These are phyloP conservation scores for Microthlaspi erraticum DNA, from an alignment of 345 rosid species.

Conservation along the genomic window DNA sequence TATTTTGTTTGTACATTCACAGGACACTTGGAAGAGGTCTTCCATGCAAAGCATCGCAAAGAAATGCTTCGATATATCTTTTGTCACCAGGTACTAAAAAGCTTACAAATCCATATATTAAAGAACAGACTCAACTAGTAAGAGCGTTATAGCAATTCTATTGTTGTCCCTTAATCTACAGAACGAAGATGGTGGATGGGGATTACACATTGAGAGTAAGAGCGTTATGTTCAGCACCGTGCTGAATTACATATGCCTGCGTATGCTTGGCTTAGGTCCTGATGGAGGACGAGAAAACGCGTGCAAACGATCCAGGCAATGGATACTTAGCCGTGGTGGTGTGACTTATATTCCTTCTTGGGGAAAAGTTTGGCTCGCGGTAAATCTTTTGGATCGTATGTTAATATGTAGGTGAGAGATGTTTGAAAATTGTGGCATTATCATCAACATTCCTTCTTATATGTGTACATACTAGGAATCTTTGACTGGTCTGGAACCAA, in stretches of 20 bases:
- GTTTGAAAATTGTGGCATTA: background rate
- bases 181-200: slow-evolving; percentile 86
- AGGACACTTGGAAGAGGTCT: slow-evolving; percentile 47
- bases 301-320: slow-evolving; percentile 51
- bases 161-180: slow-evolving; percentile 16
- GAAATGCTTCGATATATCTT: slow-evolving; percentile 63
- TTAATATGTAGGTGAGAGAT: background rate
- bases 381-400: slow-evolving; percentile 16
- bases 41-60: slow-evolving; percentile 58
- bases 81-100: slow-evolving; percentile 60
- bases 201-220: slow-evolving; percentile 65
- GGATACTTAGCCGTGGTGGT: slow-evolving; percentile 76
- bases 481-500: slow-evolving; percentile 78
- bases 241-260: slow-evolving; percentile 59
- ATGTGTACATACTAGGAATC: slow-evolving; percentile 59
- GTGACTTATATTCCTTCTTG: slow-evolving; percentile 57
- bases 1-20: slow-evolving; percentile 63
- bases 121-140: background rate
- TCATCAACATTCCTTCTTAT: background rate
- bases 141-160: background rate
- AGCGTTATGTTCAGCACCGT: slow-evolving; percentile 69
- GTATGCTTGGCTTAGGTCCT: slow-evolving; percentile 61
- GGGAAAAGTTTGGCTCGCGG: slow-evolving; percentile 73
- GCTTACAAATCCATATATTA: background rate
- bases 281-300: slow-evolving; percentile 52